Evolutionary conservation across 2,329 filamentous ascomycete species (phyloP).

Genomic region (Biscogniauxia mediterranea): DNA sequence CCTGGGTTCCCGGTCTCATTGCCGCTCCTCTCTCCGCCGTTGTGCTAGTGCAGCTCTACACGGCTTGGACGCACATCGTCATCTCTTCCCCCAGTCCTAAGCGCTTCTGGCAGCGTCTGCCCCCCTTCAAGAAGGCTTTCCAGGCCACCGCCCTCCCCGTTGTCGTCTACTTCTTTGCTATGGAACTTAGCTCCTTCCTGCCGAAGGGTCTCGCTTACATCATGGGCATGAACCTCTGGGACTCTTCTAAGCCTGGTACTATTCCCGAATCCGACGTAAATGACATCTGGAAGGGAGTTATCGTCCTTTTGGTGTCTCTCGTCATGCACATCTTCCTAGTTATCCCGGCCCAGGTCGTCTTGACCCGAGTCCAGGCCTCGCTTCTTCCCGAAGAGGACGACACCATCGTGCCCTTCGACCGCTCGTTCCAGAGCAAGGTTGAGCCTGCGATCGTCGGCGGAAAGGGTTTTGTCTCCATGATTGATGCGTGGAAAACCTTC

Average conservation of each 20-base stretch:
- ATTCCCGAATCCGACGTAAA: slow-evolving; percentile 38
- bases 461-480: slow-evolving; percentile 66
- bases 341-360: slow-evolving; percentile 73
- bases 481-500: slow-evolving; percentile 79
- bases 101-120: slow-evolving; percentile 68
- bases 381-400: slow-evolving; percentile 79
- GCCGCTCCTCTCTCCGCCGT: slow-evolving; percentile 58
- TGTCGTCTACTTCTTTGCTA: slow-evolving; percentile 58
- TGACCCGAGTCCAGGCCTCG: slow-evolving; percentile 82
- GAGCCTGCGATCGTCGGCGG: slow-evolving; percentile 73
- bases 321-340: slow-evolving; percentile 60
- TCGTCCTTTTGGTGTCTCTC: slow-evolving; percentile 46
- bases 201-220: slow-evolving; percentile 47
- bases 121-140: slow-evolving; percentile 61
- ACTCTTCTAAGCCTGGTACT: slow-evolving; percentile 36
- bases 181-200: slow-evolving; percentile 47
- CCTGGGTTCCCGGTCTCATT: slow-evolving; percentile 43
- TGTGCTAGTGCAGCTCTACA: slow-evolving; percentile 63
- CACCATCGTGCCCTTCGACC: slow-evolving; percentile 87
- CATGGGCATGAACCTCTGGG: slow-evolving; percentile 45
- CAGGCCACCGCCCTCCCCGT: slow-evolving; percentile 68
- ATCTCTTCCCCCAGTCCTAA: slow-evolving; percentile 67
- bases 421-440: slow-evolving; percentile 75
- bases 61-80: slow-evolving; percentile 83
- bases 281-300: slow-evolving; percentile 45